Conservation (phyloP, 2,329 filamentous ascomycete species). For the Pseudocercospora eumusae region DNA sequence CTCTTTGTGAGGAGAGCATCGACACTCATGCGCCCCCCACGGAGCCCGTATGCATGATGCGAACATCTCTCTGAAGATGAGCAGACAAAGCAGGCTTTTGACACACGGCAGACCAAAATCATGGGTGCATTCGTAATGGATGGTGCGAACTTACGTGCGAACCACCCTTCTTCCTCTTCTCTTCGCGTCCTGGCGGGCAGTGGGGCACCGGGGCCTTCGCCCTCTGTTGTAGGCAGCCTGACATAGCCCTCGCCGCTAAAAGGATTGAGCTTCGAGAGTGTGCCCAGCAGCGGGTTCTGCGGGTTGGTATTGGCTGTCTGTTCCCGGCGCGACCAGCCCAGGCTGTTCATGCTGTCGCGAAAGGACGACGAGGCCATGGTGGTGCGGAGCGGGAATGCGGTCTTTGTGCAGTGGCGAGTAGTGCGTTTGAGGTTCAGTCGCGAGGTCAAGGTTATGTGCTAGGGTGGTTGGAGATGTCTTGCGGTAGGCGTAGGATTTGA, state of each 20-base stretch:
- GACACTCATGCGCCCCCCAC: slow-evolving; percentile 26
- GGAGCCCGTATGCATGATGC: slow-evolving; percentile 25
- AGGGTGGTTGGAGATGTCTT: slow-evolving; percentile 14
- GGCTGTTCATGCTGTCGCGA: slow-evolving; percentile 88
- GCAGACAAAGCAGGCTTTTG: slow-evolving; percentile 13
- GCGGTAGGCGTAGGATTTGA: slow-evolving; percentile 11
- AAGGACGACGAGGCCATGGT: slow-evolving; percentile 85
- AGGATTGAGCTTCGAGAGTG: slow-evolving; percentile 81
- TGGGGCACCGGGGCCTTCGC: slow-evolving; percentile 73
- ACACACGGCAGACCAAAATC: slow-evolving; percentile 14
- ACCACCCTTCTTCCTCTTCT: slow-evolving; percentile 94
- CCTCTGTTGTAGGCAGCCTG: slow-evolving; percentile 79
- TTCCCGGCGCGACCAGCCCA: slow-evolving; percentile 90
- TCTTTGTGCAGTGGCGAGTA: slow-evolving; percentile 23
- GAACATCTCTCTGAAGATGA: slow-evolving; percentile 21
- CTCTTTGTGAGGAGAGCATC: slow-evolving; percentile 22
- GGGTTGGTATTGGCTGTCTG: slow-evolving; percentile 75
- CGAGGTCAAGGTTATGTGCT: slow-evolving; percentile 22
- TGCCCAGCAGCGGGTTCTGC: slow-evolving; percentile 74
- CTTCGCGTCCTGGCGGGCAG: slow-evolving; percentile 79
- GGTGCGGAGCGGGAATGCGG: slow-evolving; percentile 17
- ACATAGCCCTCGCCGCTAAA: slow-evolving; percentile 87
- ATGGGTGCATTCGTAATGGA: slow-evolving; percentile 17
- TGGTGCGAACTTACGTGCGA: slow-evolving; percentile 73
- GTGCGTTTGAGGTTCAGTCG: slow-evolving; percentile 27